phyloP scores from a whole-genome alignment of 805 yeast genomes.

The Yarrowia sp. region DNA sequence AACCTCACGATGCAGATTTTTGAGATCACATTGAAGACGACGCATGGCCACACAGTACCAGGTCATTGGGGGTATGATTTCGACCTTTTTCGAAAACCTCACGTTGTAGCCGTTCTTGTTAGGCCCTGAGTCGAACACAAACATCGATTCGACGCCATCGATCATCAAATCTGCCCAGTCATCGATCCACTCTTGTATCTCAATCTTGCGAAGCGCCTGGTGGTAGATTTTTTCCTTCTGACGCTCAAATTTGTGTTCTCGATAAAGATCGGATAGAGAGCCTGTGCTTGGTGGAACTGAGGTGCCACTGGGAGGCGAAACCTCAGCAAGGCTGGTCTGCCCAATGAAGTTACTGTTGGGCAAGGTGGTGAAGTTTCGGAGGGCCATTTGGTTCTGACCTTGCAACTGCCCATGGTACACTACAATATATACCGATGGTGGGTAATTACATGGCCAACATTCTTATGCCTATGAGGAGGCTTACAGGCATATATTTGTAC shows the following conservation, averaged over 20 bases:
- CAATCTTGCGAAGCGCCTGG: conserved; percentile 15
- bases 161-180: conserved; percentile 21
- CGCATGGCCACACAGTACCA: conserved; percentile 19
- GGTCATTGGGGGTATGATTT: conserved; percentile 6
- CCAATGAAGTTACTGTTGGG: conserved; percentile 35
- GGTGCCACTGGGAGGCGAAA: conserved; percentile 12
- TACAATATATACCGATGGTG: conserved; percentile 9
- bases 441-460: too few relatives aligned
- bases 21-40: background rate
- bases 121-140: conserved; percentile 17
- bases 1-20: conserved; percentile 1
- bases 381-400: background rate
- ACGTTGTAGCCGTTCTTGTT: conserved; percentile 32
- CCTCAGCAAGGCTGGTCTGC: background rate
- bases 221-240: conserved; percentile 6
- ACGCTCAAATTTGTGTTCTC: conserved; percentile 24
- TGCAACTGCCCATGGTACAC: background rate
- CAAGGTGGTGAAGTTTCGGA: conserved; percentile 9
- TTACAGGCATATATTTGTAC: conserved; percentile 3
- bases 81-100: background rate
- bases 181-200: conserved; percentile 31
- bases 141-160: conserved; percentile 13
- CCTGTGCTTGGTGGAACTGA: conserved; percentile 11
- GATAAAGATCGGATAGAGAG: conserved; percentile 12
- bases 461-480: background rate